Evolutionary conservation across 192 early-diverging fungal genomes (phyloP).

Genomic region (Neocallimastix lanati): DNA sequence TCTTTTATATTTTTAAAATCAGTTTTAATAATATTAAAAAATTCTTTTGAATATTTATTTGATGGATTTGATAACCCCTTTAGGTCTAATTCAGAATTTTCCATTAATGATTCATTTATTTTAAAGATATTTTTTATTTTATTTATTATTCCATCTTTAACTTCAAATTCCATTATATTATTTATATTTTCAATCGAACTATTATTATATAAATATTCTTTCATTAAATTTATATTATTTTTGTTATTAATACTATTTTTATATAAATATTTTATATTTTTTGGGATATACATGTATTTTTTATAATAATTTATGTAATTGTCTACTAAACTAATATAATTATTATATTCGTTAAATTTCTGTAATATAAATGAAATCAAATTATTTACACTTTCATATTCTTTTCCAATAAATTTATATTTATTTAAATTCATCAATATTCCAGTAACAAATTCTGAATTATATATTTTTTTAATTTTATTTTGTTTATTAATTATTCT

Average conservation of each 20-base stretch:
- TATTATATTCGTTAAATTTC: too few relatives aligned
- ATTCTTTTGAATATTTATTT: not conserved
- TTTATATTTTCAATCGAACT: not conserved
- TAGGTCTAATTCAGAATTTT: not conserved
- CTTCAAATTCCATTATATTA: not conserved
- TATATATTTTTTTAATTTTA: not conserved
- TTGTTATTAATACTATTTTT: too few relatives aligned
- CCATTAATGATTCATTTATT: not conserved
- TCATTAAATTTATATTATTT: not conserved
- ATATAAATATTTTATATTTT: too few relatives aligned
- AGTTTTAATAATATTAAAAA: not conserved
- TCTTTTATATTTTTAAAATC: not conserved
- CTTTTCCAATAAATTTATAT: too few relatives aligned
- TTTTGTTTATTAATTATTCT: not conserved
- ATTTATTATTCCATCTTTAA: not conserved
- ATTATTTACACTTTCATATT: too few relatives aligned
- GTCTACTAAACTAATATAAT: too few relatives aligned
- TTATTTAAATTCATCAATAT: too few relatives aligned
- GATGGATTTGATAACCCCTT: not conserved
- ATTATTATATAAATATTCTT: not conserved
- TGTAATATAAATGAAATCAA: too few relatives aligned
- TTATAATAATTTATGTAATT: too few relatives aligned
- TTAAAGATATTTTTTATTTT: not conserved
- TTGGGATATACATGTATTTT: too few relatives aligned
- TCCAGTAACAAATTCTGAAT: too few relatives aligned